Evolutionary conservation across 2,329 filamentous ascomycete species (phyloP), one percentile per base, ranked within the genome.

Genomic region (Aspergillus pseudoviridinutans): DNA sequence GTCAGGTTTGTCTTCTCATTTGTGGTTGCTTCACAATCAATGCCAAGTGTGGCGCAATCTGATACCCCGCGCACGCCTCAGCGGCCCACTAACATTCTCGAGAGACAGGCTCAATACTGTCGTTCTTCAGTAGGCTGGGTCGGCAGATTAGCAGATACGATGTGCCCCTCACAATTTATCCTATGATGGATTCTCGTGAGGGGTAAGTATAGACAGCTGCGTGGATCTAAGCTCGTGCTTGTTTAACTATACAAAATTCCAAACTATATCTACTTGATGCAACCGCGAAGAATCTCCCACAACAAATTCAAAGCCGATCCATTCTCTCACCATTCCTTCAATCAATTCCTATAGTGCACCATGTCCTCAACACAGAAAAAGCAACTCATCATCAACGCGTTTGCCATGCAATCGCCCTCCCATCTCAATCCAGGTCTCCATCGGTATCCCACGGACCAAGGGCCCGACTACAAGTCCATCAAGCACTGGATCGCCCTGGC

Each of bases 401-500:
- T 80, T 58, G 76, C 75, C 2, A 80, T 80, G 78, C 74, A 78
- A 49, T 73, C 76, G 1, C 77, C 77, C n/a, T 72, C 73, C 2
- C 78, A 80, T 61, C 64, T 80, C 38, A 75, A 76, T 53, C 77
- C 78, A n/a, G 77, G 77, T 53, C 62, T 76, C 35, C 74, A 72
- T 60, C 68, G 70, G 14, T 66, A 74, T 50, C 71, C 73, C 1
- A 58, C 58, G 5, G 73, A 77, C 61, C 66, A 74, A 58, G 73
- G 71, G 17, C 56, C 71, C 51, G 64, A 73, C 32, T 78, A 77
- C 64, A 76, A 76, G 49, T 74, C 71, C 20, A 64, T 81, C 25
- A 69, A 76, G 20, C 75, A 79, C 61, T 82, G 80, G 80, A 76
- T 78, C 2, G 64, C 73, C 1, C 63, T 82, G 1, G 80, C 80